phyloP scores from a whole-genome alignment of 1,284 basidiomycete species.

The Singerocomus rubriflavus region DNA sequence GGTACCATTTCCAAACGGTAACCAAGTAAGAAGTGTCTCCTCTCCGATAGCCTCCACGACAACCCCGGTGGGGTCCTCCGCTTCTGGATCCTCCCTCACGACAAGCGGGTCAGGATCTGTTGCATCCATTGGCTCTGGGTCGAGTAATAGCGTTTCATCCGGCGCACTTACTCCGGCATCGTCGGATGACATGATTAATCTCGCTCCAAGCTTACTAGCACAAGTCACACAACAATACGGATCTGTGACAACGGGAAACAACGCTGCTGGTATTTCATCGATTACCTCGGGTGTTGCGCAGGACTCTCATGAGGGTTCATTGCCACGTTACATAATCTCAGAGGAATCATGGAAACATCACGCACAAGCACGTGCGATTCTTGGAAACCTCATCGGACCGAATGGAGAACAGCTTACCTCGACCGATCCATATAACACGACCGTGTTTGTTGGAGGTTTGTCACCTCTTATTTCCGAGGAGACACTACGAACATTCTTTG shows the following conservation, averaged over 20 bases:
- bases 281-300: constrained; percentile 41
- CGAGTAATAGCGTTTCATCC: constrained; percentile 48
- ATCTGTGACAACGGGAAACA: constrained; percentile 34
- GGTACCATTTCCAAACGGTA: constrained; percentile 42
- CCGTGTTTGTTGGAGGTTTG: constrained; percentile 88
- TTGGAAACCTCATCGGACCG: constrained; percentile 76
- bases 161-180: constrained; percentile 39
- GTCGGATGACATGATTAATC: constrained; percentile 50
- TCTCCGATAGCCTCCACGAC: constrained; percentile 55
- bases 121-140: constrained; percentile 54
- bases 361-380: constrained; percentile 72
- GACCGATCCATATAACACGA: constrained; percentile 88
- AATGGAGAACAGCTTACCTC: constrained; percentile 82
- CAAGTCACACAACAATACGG: constrained; percentile 49
- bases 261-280: constrained; percentile 33
- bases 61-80: constrained; percentile 43
- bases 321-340: constrained; percentile 53
- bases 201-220: constrained; percentile 40
- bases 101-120: constrained; percentile 48
- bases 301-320: constrained; percentile 38
- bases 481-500: constrained; percentile 83
- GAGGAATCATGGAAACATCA: constrained; percentile 83
- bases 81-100: constrained; percentile 53
- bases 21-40: constrained; percentile 59
- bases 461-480: constrained; percentile 86